Evolutionary conservation across 2,329 filamentous ascomycete genomes (phyloP), one percentile per base, ranked within the genome.

Genomic region (Penicillium concentricum): DNA sequence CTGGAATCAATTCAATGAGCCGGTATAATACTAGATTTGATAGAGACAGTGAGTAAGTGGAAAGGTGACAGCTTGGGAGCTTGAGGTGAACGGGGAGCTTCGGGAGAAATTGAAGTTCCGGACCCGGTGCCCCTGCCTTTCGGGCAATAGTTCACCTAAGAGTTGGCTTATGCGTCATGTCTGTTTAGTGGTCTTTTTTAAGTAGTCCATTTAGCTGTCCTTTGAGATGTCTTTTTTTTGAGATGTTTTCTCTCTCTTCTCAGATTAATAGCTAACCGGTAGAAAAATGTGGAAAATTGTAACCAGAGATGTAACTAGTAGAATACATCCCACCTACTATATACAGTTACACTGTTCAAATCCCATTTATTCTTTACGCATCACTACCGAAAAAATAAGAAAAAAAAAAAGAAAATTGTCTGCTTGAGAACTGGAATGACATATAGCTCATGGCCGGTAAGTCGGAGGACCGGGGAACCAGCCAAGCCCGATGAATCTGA

Each of bases 351-450:
- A 18, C n/a, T 7, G 20, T 15, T 28, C 20, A 46, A 24, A n/a
- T 30, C n/a, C 13, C 26, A 41, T 39, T 41, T 28, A 28, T 45
- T 51, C 38, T 26, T 35, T 51, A 51, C 49, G 28, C 16, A 45
- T 26, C 16, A 51, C 28, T 43, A 34, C 48, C 22, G 9, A 16
- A 12, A 26, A 13, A n/a, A 18, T 24, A 6, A 15, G 10, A 13
- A 18, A 45, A 16, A 45, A 20, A 3, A 30, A 32, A 51, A 30
- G n/a, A 49, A 50, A 35, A 38, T 39, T 12, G 46, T 58, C 51
- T 59, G 56, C 51, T 61, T 64, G 53, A 57, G 55, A 65, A 56
- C 50, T 60, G 61, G 54, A 61, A 62, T 49, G 56, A 41, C 56
- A 52, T 56, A 52, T 54, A 62, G 55, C 55, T 58, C 62, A 61